Conservation (phyloP, 108 stramenopile species). For the Skeletonema marinoi region DNA sequence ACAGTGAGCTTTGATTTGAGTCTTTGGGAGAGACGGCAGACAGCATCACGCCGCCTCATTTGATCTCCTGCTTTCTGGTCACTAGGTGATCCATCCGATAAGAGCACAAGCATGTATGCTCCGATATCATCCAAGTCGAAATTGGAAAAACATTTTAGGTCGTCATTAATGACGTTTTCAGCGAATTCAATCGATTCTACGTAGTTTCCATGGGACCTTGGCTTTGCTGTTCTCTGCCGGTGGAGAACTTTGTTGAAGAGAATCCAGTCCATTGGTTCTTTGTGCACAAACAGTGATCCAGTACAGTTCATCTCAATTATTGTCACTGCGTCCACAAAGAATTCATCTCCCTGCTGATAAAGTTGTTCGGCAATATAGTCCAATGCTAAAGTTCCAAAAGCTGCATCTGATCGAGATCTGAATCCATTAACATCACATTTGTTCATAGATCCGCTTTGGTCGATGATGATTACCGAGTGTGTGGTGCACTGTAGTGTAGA, state of each 20-base stretch:
- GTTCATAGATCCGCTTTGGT: slow-evolving; percentile 65
- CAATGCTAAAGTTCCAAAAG: slow-evolving; percentile 53
- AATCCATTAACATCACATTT: slow-evolving; percentile 52
- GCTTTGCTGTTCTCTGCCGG: slow-evolving; percentile 33
- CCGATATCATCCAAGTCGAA: slow-evolving; percentile 42
- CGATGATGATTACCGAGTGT: slow-evolving; percentile 64
- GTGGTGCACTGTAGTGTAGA: slow-evolving; percentile 19
- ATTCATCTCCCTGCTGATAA: slow-evolving; percentile 48
- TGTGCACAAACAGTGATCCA: slow-evolving; percentile 34
- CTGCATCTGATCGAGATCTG: slow-evolving; percentile 52
- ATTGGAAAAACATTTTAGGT: slow-evolving; percentile 17
- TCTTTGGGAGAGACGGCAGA: slow-evolving; percentile 20
- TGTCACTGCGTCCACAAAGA: slow-evolving; percentile 55
- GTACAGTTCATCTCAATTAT: slow-evolving; percentile 56
- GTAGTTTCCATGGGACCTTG: slow-evolving; percentile 46
- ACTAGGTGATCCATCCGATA: slow-evolving; percentile 43
- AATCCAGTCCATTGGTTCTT: slow-evolving; percentile 65
- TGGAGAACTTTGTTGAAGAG: slow-evolving; percentile 59
- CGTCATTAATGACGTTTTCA: slow-evolving; percentile 18
- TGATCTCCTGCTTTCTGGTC: slow-evolving; percentile 18
- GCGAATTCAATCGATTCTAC: slow-evolving; percentile 22
- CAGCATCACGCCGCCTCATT: slow-evolving; percentile 5
- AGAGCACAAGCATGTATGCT: slow-evolving; percentile 33
- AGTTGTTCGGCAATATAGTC: slow-evolving; percentile 69
- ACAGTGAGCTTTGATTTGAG: slow-evolving; percentile 38